phyloP scores from a whole-genome alignment of 257 asterid species.

The Solanum sitiens region DNA sequence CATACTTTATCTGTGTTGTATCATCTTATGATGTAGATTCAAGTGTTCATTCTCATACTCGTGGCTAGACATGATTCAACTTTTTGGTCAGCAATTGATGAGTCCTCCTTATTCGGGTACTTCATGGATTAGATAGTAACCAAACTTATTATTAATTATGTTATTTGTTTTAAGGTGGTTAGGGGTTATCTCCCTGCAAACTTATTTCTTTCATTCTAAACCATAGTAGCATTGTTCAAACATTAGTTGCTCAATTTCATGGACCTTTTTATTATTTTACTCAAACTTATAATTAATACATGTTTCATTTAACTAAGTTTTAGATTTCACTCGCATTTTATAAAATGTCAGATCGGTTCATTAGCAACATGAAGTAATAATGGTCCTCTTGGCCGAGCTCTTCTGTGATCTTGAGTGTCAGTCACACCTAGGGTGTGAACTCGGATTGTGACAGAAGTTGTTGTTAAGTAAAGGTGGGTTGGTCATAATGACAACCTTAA shows the following conservation, averaged over 20 bases:
- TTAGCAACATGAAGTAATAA: neutral
- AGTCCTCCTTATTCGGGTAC: neutral
- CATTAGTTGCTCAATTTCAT: neutral
- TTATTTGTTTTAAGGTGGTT: neutral
- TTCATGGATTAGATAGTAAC: neutral
- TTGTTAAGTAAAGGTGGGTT: neutral
- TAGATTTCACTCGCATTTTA: too few relatives aligned
- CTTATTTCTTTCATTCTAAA: neutral
- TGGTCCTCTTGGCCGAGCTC: neutral
- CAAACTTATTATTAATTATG: neutral
- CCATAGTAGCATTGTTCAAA: neutral
- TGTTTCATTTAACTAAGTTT: neutral
- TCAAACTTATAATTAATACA: neutral
- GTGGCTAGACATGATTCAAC: neutral
- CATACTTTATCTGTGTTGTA: neutral
- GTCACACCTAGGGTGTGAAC: neutral
- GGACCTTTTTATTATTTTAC: neutral
- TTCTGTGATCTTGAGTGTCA: neutral
- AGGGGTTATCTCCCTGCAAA: neutral
- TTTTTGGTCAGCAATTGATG: too few relatives aligned
- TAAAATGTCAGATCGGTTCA: neutral
- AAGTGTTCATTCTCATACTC: neutral
- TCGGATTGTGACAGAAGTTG: neutral
- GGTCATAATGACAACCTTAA: neutral
- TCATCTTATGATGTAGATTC: too few relatives aligned